Evolutionary conservation across 345 rosid species (phyloP).

Genomic region (Eutrema yunnanense): DNA sequence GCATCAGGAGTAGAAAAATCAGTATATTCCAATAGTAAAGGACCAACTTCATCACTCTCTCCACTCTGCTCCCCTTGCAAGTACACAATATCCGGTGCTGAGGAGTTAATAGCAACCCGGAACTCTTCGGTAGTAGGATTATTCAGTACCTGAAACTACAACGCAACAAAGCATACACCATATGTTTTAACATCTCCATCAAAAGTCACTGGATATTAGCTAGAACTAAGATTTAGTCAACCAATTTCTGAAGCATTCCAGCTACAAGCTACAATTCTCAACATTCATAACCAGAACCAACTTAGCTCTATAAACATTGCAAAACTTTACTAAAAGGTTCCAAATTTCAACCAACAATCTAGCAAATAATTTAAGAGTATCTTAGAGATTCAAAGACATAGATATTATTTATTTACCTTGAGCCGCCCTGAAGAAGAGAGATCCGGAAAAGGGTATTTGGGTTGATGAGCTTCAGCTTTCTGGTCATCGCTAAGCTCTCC

Average conservation of each 20-base stretch:
- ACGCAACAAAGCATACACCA: conserved; percentile 13
- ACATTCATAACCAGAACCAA: conserved; percentile 1
- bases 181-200: neutral
- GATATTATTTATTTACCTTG: conserved; percentile 40
- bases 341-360: neutral
- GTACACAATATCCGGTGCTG: conserved; percentile 70
- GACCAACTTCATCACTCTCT: conserved; percentile 67
- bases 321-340: neutral
- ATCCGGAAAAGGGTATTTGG: conserved; percentile 71
- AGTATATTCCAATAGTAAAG: conserved; percentile 52
- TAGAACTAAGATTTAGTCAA: neutral
- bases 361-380: neutral
- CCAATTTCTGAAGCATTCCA: neutral
- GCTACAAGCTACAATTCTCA: neutral
- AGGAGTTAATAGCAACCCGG: conserved; percentile 46
- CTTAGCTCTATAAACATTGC: neutral
- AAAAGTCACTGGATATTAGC: neutral
- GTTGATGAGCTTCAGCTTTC: conserved; percentile 42
- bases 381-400: neutral
- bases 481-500: conserved; percentile 47
- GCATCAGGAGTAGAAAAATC: conserved; percentile 73
- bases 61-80: conserved; percentile 67
- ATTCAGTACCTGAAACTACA: conserved; percentile 77
- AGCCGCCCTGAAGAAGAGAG: conserved; percentile 83
- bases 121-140: conserved; percentile 74